Evolutionary conservation across 1,284 basidiomycete species (phyloP), one percentile per base, ranked within the genome.

Genomic region (Stygiomarasmius scandens): DNA sequence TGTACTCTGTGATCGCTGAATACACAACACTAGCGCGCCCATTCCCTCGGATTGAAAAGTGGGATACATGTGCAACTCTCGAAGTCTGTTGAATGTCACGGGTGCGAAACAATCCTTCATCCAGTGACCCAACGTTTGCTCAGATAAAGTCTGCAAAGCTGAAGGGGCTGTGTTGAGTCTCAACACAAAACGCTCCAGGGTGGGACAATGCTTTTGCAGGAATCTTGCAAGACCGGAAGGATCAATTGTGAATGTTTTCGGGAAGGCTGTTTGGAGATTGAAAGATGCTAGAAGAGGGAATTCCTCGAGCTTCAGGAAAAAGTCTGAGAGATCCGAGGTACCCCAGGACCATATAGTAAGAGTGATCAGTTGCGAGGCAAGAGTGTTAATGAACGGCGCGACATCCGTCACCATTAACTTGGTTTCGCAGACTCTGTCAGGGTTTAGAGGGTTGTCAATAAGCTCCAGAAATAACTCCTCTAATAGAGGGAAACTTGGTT

Each of bases 31-130:
- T 16, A 77, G 65, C 2, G 69, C 66, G 36, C 73, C 64, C 29
- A 76, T 69, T 0, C 75, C 76, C 45, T 47, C 58, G n/a, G 58
- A 48, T 27, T 67, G 64, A 25, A 64, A 64, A 1, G 76, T 75
- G 6, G 77, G 76, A 58, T 75, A 78, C 29, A 79, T 63, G 23
- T 76, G 70, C 20, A 79, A 62, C n/a, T 60, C 58, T 29, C 64
- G 65, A 20, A 77, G 63, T n/a, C 66, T 61, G 2, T 64, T 56
- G 36, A 76, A 69, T 14, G 61, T 55, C 63, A 46, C 48, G 5
- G 32, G 41, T 19, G 65, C 56, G 22, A 72, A 61, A 14, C 63
- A 63, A 2, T 60, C 49, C 1, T 49, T 22, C 27, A 78, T 66
- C 74, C 76, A 78, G 16, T 68, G 50, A 23, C 60, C 68, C 19